phyloP scores from a whole-genome alignment of 257 asterid genomes.

The Ballota nigra region DNA sequence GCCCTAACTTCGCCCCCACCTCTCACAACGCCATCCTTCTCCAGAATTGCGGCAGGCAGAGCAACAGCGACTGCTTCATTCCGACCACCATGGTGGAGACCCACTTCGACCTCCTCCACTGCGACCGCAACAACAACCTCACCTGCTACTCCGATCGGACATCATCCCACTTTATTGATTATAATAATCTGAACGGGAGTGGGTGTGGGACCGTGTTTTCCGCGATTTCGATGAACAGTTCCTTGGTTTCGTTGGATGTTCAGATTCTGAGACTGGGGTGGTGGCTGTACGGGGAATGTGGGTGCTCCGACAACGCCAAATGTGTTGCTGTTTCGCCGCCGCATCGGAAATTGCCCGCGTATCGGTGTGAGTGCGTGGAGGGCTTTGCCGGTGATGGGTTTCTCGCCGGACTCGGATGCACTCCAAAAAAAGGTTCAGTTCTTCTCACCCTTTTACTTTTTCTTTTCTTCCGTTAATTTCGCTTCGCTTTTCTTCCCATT shows the following conservation, averaged over 20 bases:
- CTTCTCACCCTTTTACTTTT: neutral
- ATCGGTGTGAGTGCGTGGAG: constrained; percentile 58
- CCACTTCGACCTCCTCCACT: constrained; percentile 58
- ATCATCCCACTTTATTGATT: constrained; percentile 47
- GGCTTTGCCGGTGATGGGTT: constrained; percentile 82
- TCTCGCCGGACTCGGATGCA: constrained; percentile 54
- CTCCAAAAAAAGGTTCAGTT: constrained; percentile 63
- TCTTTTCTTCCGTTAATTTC: neutral
- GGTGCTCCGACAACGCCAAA: constrained; percentile 51
- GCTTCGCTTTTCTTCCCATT: neutral
- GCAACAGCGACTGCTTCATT: constrained; percentile 44
- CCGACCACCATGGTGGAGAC: constrained; percentile 68
- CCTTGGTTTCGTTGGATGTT: constrained; percentile 64
- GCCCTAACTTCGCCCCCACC: constrained; percentile 64
- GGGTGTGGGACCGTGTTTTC: constrained; percentile 57
- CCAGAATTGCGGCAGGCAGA: constrained; percentile 40
- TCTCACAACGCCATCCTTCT: constrained; percentile 63
- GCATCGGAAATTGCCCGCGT: constrained; percentile 29
- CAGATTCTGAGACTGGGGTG: constrained; percentile 64
- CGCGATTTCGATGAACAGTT: constrained; percentile 56
- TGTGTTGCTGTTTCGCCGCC: constrained; percentile 44
- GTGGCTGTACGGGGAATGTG: constrained; percentile 71
- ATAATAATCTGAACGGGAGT: constrained; percentile 24
- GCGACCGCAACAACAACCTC: constrained; percentile 30
- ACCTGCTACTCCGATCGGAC: constrained; percentile 66